Base-by-base conservation (phyloP, 1,139 yeast genomes). In the Meyerozyma elateridarum region DNA sequence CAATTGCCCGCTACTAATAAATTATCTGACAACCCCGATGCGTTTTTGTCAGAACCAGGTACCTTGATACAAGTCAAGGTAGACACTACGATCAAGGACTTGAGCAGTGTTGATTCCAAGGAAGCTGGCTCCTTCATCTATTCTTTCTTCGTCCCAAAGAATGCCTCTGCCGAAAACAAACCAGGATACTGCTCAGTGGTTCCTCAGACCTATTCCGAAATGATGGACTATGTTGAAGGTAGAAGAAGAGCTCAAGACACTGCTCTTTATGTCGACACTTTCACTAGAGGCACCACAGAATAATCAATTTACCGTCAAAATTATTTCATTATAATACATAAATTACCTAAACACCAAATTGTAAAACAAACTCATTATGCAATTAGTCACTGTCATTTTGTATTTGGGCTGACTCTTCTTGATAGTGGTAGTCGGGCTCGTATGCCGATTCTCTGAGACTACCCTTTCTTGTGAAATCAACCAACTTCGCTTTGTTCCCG, bases 141-240 rank as follows among this genome's bases (percentile, higher is more conserved):
- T 56, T 85, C 95, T 2, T 88, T 81, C 73, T 88, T 79, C 52
- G 95, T 85, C 25, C 87, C 91, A 31, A 72, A 72, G 47, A 45
- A 51, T 28, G 42, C 57, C 12, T 45, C 42, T 29, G 45, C 42
- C 2, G 79, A 70, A 28, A 59, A 55, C 18, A 52, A 54, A 30
- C 56, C 59, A 15, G 73, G 73, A 5, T 79, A 66, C 49, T 70
- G 76, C 28, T 75, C 88, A 4, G 89, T 88, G 33, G 67, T 88
- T 35, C 96, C 96, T 6, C 85, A 84, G 54, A 78, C 94, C 1
- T 88, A 88, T 53, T 73, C 80, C 15, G 96, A 88, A 56, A 88
- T 88, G 95, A 87, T 88, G 80, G 84, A 79, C 48, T 88, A 83
- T 52, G 70, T 88, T 18, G 89, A 83, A 49, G 96, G 94, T 21